Conservation (phyloP, 495 filamentous ascomycete genomes). For the Penicillium desertorum region DNA sequence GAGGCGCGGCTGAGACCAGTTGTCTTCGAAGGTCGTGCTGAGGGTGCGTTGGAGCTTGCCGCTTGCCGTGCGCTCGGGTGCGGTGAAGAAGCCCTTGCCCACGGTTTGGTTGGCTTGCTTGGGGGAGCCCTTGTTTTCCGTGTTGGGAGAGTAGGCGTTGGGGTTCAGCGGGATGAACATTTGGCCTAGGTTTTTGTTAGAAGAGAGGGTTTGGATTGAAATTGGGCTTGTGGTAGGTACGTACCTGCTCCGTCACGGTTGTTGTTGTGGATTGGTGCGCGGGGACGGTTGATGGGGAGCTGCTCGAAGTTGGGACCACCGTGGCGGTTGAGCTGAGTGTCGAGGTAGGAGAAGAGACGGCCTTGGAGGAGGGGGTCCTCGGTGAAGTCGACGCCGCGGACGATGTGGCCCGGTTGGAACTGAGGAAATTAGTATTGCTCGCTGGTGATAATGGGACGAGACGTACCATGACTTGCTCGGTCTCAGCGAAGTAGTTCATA, state of each 20-base stretch:
- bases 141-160: slow-evolving; percentile 64
- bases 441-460: neutral
- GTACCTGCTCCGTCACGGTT: slow-evolving; percentile 53
- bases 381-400: slow-evolving; percentile 70
- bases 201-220: slow-evolving; percentile 8
- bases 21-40: slow-evolving; percentile 67
- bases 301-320: slow-evolving; percentile 72
- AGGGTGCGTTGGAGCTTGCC: slow-evolving; percentile 58
- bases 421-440: slow-evolving; percentile 14
- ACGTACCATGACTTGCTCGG: slow-evolving; percentile 68
- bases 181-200: slow-evolving; percentile 26
- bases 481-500: slow-evolving; percentile 76
- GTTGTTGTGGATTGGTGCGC: slow-evolving; percentile 66
- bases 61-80: slow-evolving; percentile 54
- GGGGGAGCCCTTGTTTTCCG: slow-evolving; percentile 63
- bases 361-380: slow-evolving; percentile 74
- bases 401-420: slow-evolving; percentile 52
- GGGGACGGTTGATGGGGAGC: slow-evolving; percentile 70
- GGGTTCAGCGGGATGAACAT: slow-evolving; percentile 51
- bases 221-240: slow-evolving; percentile 10
- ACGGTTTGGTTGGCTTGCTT: slow-evolving; percentile 67
- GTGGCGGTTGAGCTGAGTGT: slow-evolving; percentile 72
- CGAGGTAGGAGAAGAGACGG: slow-evolving; percentile 72
- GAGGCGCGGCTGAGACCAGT: slow-evolving; percentile 73
- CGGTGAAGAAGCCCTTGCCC: slow-evolving; percentile 73